Percentiles rank a stretch among this genome's conserved stretches.
phyloP scores from a whole-genome alignment of 768 basidiomycete genomes.

The Amyloporia xantha region DNA sequence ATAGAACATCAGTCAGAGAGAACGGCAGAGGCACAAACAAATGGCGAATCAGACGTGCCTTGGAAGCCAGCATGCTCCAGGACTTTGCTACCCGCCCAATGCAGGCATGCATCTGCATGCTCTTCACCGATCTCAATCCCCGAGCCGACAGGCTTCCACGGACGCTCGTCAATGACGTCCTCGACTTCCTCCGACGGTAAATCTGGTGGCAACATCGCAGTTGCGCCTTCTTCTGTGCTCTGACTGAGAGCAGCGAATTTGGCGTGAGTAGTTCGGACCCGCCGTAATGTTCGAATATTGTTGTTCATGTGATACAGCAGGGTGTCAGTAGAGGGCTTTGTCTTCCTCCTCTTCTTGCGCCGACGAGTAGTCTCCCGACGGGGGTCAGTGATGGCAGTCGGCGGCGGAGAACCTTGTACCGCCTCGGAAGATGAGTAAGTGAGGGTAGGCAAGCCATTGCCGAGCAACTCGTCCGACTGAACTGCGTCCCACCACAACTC shows the following conservation, averaged over 20 bases:
- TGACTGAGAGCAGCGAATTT: conserved; percentile 56
- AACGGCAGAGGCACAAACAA: not conserved
- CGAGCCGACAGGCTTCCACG: conserved; percentile 39
- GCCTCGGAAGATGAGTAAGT: conserved; percentile 22
- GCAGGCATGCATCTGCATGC: conserved; percentile 56
- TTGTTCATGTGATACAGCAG: conserved; percentile 67
- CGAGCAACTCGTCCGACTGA: conserved; percentile 52
- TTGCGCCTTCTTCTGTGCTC: conserved; percentile 24
- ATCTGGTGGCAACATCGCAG: conserved; percentile 6
- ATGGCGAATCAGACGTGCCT: conserved; percentile 41
- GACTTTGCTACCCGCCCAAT: conserved; percentile 70
- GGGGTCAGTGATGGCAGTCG: conserved; percentile 11
- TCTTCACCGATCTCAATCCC: conserved; percentile 50
- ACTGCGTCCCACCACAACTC: conserved; percentile 75
- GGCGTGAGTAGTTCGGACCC: conserved; percentile 65
- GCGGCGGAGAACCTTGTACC: conserved; percentile 16
- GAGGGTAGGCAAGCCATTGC: conserved; percentile 54
- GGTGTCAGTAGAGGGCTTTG: conserved; percentile 24
- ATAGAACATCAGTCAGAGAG: not conserved
- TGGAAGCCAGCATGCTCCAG: conserved; percentile 91
- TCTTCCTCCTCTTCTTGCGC: conserved; percentile 31
- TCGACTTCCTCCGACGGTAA: conserved; percentile 25
- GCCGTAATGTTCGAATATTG: conserved; percentile 70
- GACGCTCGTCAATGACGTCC: conserved; percentile 45
- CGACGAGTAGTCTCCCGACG: conserved; percentile 16